Evolutionary conservation across 1,284 basidiomycete species (phyloP).

Genomic region (Microbotryomycetes sp.): DNA sequence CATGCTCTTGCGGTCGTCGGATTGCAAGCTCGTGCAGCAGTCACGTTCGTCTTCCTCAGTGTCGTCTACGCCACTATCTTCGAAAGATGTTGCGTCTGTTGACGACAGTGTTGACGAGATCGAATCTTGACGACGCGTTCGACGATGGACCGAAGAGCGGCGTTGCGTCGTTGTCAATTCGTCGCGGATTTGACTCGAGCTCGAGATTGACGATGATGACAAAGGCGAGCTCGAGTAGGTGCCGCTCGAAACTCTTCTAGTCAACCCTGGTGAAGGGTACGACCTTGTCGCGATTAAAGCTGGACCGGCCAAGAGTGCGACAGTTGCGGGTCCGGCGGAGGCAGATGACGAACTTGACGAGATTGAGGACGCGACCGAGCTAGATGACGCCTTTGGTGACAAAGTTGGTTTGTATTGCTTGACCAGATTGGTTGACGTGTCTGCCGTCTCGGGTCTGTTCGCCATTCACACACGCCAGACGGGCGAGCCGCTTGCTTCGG

Average conservation of each 20-base stretch:
- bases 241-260: background rate
- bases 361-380: background rate
- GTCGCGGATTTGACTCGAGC: background rate
- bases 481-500: too few species aligned
- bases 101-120: conserved; percentile 25
- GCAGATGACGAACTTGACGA: background rate
- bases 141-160: too few species aligned
- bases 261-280: background rate
- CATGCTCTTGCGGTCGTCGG: background rate
- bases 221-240: background rate
- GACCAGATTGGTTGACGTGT: too few species aligned
- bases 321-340: background rate
- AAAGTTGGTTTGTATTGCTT: too few species aligned
- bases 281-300: too few species aligned
- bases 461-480: too few species aligned
- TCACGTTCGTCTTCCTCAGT: background rate
- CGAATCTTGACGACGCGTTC: conserved; percentile 16
- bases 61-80: conserved; percentile 23
- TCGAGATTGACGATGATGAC: background rate
- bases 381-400: background rate
- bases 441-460: too few species aligned
- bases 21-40: background rate
- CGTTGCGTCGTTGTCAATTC: too few species aligned
- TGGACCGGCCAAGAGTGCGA: background rate
- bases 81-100: conserved; percentile 25